Evolutionary conservation across 2,329 filamentous ascomycete species (phyloP).

Genomic region (Colletotrichum phormii): DNA sequence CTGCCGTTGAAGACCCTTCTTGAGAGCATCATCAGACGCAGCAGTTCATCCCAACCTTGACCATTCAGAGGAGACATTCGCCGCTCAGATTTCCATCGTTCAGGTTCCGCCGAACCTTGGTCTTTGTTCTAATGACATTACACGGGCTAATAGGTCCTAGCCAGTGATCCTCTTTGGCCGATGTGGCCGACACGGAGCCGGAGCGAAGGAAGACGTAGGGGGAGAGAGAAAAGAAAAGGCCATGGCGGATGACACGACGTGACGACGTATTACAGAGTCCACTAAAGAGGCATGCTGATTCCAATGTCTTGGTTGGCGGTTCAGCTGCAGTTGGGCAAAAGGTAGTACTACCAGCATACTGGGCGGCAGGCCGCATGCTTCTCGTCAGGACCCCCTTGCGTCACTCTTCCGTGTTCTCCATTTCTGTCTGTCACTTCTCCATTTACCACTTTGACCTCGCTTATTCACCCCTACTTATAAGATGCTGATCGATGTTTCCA

Average conservation of each 20-base stretch:
- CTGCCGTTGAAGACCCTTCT: neutral
- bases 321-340: neutral
- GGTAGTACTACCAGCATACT: neutral
- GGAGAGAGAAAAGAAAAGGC: neutral
- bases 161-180: neutral
- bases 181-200: neutral
- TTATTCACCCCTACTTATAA: neutral
- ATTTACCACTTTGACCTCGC: neutral
- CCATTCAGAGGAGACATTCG: neutral
- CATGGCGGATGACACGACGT: neutral
- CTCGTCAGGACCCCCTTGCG: neutral
- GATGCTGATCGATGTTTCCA: neutral
- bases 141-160: neutral
- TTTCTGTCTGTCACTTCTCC: neutral
- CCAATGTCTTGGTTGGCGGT: slow-evolving; percentile 25
- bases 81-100: neutral
- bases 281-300: neutral
- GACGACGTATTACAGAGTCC: neutral
- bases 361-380: neutral
- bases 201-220: neutral
- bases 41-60: neutral
- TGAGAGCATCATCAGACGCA: neutral
- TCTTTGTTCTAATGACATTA: neutral
- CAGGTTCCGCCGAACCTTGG: neutral
- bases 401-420: neutral